phyloP scores from a whole-genome alignment of 2,329 filamentous ascomycete species.

The Beauveria varroae region DNA sequence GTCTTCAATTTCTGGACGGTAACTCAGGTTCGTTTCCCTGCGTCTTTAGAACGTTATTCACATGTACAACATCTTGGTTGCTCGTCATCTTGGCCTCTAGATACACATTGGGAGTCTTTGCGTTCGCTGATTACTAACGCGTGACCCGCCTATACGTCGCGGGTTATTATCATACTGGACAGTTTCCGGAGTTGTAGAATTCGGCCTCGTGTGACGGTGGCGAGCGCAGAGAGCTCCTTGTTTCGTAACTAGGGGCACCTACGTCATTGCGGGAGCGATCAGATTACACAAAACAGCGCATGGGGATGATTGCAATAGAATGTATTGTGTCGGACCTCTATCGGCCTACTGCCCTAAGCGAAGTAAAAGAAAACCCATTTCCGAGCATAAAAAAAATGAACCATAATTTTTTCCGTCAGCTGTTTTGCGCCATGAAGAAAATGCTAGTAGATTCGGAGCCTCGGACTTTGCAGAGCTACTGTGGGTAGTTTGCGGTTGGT shows the following conservation, averaged over 20 bases:
- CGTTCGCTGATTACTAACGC: too few species aligned
- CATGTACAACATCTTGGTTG: too few species aligned
- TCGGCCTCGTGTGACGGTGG: neutral
- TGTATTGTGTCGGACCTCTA: neutral
- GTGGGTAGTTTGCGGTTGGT: neutral
- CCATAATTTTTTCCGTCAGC: neutral
- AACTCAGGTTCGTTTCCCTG: too few species aligned
- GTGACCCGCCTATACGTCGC: too few species aligned
- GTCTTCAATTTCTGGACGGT: too few species aligned
- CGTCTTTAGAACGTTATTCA: too few species aligned
- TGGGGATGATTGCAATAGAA: neutral
- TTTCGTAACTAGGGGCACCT: neutral
- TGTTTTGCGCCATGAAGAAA: neutral
- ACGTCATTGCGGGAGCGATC: neutral
- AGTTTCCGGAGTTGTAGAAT: neutral
- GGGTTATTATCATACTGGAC: neutral
- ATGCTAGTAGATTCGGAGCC: neutral
- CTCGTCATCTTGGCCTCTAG: too few species aligned
- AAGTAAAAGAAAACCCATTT: neutral
- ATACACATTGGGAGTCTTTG: too few species aligned
- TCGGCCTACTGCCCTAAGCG: constrained; percentile 2
- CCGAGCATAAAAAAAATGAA: neutral
- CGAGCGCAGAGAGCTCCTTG: neutral
- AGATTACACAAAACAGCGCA: neutral
- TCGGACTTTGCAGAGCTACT: neutral